Base-by-base conservation (phyloP, 2,329 filamentous ascomycete genomes). In the Pezicula rhizophila region DNA sequence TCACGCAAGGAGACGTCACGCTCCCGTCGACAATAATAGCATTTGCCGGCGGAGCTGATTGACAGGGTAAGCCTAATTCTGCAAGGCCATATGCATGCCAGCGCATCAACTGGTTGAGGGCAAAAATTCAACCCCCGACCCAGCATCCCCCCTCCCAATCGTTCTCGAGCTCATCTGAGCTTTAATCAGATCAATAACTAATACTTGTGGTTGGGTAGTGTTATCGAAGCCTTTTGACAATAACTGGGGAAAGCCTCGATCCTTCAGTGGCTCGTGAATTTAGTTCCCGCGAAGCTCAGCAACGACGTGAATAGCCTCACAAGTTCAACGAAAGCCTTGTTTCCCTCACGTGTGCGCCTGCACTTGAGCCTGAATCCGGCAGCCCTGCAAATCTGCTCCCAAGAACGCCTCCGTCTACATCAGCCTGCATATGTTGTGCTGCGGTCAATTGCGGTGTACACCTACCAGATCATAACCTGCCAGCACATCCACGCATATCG, bases 401-500 rank as follows among this genome's bases (percentile, higher is more conserved):
- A 58, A 59, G 58, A 61, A 59, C 67, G 64, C 62, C 61, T 59
- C 59, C 60, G 54, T 49, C 69, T 61, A 72, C 72, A 74, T 74
- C 74, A 72, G 72, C 74, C 70, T 76, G 77, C 78, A 80, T 78
- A 76, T 77, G 75, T 73, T 70, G 73, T 73, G 70, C 71, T 71
- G 70, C 71, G 67, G 70, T 71, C 70, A 70, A 72, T 71, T 72
- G 70, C 73, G 69, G 70, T 69, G 70, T 71, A 69, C 70, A 72
- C 69, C 68, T 71, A 70, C 68, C 68, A 75, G 68, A 70, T 71
- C 40, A 42, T 42, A 68, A 62, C 68, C 61, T 81, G 78, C 78
- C 78, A 82, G 73, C 79, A 74, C 79, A 81, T 77, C 71, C 68
- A 71, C 76, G 69, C 75, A 76, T 75, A 73, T 70, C 73, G 71